These are phyloP conservation scores for Carallia brachiata DNA, from an alignment of 345 rosid species.

Conservation along the genomic window DNA sequence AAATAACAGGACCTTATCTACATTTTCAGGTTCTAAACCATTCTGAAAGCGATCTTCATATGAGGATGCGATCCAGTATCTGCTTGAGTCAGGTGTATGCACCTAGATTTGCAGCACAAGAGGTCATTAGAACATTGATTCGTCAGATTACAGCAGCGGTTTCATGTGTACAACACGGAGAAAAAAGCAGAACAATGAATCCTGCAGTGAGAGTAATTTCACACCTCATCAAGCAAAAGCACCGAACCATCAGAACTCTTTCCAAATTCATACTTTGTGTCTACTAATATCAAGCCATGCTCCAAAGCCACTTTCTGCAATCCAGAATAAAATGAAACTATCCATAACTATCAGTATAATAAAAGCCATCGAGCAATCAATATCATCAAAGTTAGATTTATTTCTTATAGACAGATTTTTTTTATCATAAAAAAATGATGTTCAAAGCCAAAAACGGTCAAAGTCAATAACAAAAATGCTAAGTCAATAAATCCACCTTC, in stretches of 20 bases:
- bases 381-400: not conserved
- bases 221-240: constrained; percentile 87
- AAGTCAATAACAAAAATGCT: no score
- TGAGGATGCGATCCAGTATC: constrained; percentile 87
- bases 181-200: not conserved
- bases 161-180: not conserved
- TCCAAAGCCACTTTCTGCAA: constrained; percentile 72
- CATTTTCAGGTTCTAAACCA: constrained; percentile 88
- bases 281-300: constrained; percentile 87
- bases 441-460: no score
- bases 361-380: constrained; percentile 1
- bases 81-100: constrained; percentile 96
- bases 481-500: no score
- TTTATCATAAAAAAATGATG: no score
- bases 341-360: not conserved
- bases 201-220: constrained; percentile 16
- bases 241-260: constrained; percentile 68
- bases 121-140: not conserved
- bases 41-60: constrained; percentile 62
- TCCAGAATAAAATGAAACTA: constrained; percentile 13
- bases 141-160: not conserved
- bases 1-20: constrained; percentile 61
- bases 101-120: constrained; percentile 46
- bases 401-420: no score
- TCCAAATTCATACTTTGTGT: constrained; percentile 98